Evolutionary conservation across 345 rosid species (phyloP).

Genomic region (Trapa incisa): DNA sequence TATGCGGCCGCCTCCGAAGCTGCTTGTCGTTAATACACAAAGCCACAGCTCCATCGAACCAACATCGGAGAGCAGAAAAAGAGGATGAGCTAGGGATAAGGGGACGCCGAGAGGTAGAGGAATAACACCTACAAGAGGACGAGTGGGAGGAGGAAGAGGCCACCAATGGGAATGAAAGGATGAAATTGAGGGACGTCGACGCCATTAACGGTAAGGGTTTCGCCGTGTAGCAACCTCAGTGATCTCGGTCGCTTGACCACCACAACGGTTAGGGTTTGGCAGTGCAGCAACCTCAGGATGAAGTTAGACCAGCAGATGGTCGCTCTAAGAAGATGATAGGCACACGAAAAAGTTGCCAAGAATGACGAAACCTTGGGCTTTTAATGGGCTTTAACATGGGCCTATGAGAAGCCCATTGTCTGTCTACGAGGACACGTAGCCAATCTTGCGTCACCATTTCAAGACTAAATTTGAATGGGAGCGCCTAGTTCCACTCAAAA

Average conservation of each 20-base stretch:
- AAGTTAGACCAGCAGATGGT: background rate
- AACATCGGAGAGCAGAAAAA: background rate
- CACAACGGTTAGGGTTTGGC: background rate
- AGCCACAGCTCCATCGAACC: background rate
- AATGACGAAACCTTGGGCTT: background rate
- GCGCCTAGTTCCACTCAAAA: background rate
- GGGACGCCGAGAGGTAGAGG: background rate
- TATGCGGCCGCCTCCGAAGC: slow-evolving; percentile 8
- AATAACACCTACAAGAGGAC: background rate
- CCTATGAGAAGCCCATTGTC: background rate
- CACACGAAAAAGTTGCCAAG: background rate
- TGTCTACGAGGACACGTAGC: no score
- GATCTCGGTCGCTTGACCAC: background rate
- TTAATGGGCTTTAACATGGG: background rate
- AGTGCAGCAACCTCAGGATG: background rate
- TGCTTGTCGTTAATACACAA: background rate
- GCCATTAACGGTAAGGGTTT: slow-evolving; percentile 4
- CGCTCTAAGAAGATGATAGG: background rate
- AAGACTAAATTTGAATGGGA: background rate
- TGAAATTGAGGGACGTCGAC: slow-evolving; percentile 8
- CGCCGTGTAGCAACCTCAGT: background rate
- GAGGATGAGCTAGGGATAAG: background rate
- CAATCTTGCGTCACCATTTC: no score
- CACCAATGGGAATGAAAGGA: slow-evolving; percentile 2
- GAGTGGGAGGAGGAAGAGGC: slow-evolving; percentile 2